Percentiles rank a stretch among this genome's conserved stretches.
Evolutionary conservation across 2,329 filamentous ascomycete genomes (phyloP).

Genomic region (Shiraia sp.): DNA sequence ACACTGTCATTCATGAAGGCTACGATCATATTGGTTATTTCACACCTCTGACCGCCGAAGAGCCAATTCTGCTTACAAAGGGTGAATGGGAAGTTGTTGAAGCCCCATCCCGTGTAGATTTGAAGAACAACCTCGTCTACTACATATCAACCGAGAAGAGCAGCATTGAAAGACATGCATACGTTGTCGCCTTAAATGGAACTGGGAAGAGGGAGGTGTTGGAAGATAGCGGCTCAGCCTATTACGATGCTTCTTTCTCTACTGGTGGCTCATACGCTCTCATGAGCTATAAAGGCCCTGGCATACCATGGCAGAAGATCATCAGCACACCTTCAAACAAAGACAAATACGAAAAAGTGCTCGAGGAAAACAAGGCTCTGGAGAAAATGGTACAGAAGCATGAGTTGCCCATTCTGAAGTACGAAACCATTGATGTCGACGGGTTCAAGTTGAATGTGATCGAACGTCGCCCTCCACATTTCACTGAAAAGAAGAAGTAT

Average conservation of each 20-base stretch:
- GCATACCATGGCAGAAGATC: constrained; percentile 88
- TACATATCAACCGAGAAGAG: constrained; percentile 86
- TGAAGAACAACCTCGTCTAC: constrained; percentile 86
- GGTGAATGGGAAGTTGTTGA: constrained; percentile 91
- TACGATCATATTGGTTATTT: constrained; percentile 95
- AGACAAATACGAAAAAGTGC: constrained; percentile 65
- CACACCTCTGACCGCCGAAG: constrained; percentile 77
- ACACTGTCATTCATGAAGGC: constrained; percentile 82
- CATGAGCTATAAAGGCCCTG: constrained; percentile 81
- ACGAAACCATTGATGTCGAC: constrained; percentile 82
- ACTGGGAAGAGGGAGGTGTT: constrained; percentile 74
- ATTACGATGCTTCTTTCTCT: constrained; percentile 84
- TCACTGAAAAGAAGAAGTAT: constrained; percentile 80
- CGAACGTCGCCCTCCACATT: constrained; percentile 88
- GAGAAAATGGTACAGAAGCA: constrained; percentile 71
- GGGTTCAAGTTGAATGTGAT: constrained; percentile 73
- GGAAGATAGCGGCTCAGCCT: constrained; percentile 72
- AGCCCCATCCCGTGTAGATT: constrained; percentile 81
- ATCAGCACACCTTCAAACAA: constrained; percentile 76
- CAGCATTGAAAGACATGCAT: constrained; percentile 87
- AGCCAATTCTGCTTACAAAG: constrained; percentile 84
- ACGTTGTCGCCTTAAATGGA: constrained; percentile 84
- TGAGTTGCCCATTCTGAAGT: constrained; percentile 81
- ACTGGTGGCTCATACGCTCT: constrained; percentile 78
- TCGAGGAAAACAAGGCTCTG: constrained; percentile 79